phyloP scores from a whole-genome alignment of 192 early-diverging fungal genomes.

The Allomyces arbusculus region DNA sequence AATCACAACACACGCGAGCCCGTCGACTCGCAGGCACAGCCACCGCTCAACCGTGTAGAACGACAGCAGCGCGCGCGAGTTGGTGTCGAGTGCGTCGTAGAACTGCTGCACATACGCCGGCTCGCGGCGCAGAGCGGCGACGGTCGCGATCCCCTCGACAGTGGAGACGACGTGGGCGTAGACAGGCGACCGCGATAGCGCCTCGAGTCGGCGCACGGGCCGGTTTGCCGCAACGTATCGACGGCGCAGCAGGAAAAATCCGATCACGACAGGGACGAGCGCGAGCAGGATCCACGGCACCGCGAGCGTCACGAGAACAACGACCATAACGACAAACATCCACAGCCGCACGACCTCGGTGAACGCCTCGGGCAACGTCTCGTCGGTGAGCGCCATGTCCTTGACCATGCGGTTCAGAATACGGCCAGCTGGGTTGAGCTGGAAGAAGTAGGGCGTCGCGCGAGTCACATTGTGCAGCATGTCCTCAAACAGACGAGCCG shows the following conservation, averaged over 20 bases:
- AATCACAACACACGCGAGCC: conserved; percentile 49
- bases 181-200: conserved; percentile 51
- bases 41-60: conserved; percentile 76
- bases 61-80: conserved; percentile 72
- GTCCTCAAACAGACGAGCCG: background rate
- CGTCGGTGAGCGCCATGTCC: conserved; percentile 69
- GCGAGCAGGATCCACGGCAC: conserved; percentile 39
- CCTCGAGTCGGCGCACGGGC: conserved; percentile 76
- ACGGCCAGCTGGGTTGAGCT: conserved; percentile 26
- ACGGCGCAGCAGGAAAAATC: conserved; percentile 28
- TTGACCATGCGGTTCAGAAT: conserved; percentile 74
- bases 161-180: conserved; percentile 68
- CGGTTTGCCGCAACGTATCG: conserved; percentile 60
- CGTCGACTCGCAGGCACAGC: conserved; percentile 67
- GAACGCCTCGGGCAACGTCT: conserved; percentile 24
- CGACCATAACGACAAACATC: conserved; percentile 49
- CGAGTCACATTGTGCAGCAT: conserved; percentile 11
- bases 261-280: conserved; percentile 20
- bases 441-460: conserved; percentile 34
- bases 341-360: conserved; percentile 32
- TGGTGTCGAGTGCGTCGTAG: conserved; percentile 39
- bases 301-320: conserved; percentile 34
- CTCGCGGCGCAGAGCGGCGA: conserved; percentile 64
- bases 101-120: conserved; percentile 40
- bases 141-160: conserved; percentile 49